Evolutionary conservation across 768 basidiomycete species (phyloP), one percentile per base, ranked within the genome.

Genomic region (Collybia sp.): DNA sequence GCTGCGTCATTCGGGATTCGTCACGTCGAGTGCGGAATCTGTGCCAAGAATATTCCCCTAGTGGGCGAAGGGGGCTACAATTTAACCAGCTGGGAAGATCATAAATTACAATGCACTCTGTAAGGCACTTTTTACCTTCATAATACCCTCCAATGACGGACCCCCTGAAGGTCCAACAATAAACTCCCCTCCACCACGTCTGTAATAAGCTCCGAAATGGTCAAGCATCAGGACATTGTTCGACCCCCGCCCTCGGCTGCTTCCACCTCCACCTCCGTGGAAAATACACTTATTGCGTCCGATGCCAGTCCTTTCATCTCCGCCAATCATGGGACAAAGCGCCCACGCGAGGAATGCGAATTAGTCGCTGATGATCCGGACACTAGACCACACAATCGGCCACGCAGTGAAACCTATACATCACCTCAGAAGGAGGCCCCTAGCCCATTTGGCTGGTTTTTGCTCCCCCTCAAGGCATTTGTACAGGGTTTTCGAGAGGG

Each of bases 401-500:
- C 73, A 12, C 73, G 83, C 31, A 77, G 61, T 30, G 75, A 72
- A 43, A 61, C 57, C 0, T 77, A 77, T 60, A 57, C 61, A 36
- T 66, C 71, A 0, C 69, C 77, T 3, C 58, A 65, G 48, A 66
- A 58, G 49, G 76, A 79, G 20, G 58, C 68, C 5, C 73, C 77
- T n/a, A 66, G 67, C 37, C 51, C 72, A 30, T 56, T 80, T 44
- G 77, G 76, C 30, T 84, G 80, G 83, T 70, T 85, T 55, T 63
- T 78, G 60, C 65, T 77, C 34, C 83, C 84, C 5, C 69, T 85
- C 62, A 73, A 76, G 56, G 77, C 79, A 5, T 85, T 87, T 58
- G 69, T 81, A 45, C 74, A 77, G 51, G 84, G 83, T 15, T 85
- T 87, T 65, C 76, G 76, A 53, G 82, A 85, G 62, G 79, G 80